A percentile compares a stretch with the other conserved stretches of the same genome.
Evolutionary conservation across 805 yeast species (phyloP).

Genomic region (Tetrapisispora namnaoensis): DNA sequence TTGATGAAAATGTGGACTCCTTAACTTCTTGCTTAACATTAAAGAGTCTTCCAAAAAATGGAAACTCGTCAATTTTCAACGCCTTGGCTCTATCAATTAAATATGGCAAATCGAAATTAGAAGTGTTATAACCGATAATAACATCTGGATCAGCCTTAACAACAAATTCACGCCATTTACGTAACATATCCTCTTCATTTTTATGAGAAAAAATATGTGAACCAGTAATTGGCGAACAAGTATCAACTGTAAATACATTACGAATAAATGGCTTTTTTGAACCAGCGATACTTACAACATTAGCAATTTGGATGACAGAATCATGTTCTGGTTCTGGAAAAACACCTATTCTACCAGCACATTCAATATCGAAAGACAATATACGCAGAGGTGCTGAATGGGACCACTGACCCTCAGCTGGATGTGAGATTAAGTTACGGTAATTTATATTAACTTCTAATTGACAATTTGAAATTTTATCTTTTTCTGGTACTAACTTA

Average conservation of each 20-base stretch:
- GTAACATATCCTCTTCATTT: constrained; percentile 72
- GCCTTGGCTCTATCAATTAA: constrained; percentile 78
- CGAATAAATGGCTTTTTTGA: constrained; percentile 74
- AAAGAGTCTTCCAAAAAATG: constrained; percentile 74
- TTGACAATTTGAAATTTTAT: constrained; percentile 68
- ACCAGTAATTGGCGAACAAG: constrained; percentile 91
- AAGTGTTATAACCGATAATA: constrained; percentile 89
- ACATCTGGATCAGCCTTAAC: constrained; percentile 88
- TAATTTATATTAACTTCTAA: constrained; percentile 68
- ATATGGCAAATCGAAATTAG: constrained; percentile 93
- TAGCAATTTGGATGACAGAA: constrained; percentile 94
- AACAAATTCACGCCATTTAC: constrained; percentile 80
- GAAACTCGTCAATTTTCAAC: constrained; percentile 54
- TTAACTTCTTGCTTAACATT: constrained; percentile 65
- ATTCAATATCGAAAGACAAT: constrained; percentile 92
- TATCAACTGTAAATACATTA: constrained; percentile 85
- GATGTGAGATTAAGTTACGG: constrained; percentile 61
- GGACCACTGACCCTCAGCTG: constrained; percentile 89
- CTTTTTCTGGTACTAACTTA: constrained; percentile 31
- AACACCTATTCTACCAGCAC: constrained; percentile 95
- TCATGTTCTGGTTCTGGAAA: constrained; percentile 93
- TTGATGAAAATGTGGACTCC: constrained; percentile 79
- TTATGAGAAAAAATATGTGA: constrained; percentile 72
- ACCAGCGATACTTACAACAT: constrained; percentile 80
- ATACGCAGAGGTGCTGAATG: constrained; percentile 89